phyloP scores from a whole-genome alignment of 371 early-diverging fungal species.

The Lichtheimia corymbifera region DNA sequence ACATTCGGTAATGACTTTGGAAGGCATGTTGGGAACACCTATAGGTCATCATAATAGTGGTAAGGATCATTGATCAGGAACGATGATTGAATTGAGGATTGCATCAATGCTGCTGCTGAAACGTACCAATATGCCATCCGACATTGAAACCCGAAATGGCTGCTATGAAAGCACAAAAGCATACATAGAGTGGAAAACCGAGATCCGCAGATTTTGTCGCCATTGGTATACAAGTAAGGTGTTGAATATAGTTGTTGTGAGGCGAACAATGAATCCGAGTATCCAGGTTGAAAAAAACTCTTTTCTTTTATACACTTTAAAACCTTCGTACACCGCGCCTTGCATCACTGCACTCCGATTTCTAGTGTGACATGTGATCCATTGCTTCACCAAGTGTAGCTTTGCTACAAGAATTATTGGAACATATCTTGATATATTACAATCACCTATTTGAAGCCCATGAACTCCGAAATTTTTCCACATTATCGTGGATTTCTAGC shows the following conservation, averaged over 20 bases:
- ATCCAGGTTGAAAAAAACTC: neutral
- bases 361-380: too few species aligned
- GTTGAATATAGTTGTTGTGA: neutral
- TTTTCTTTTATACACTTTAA: too few species aligned
- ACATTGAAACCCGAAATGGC: slow-evolving; percentile 15
- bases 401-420: too few species aligned
- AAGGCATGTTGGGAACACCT: slow-evolving; percentile 53
- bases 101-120: neutral
- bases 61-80: neutral
- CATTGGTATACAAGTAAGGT: slow-evolving; percentile 4
- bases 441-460: too few species aligned
- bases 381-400: too few species aligned
- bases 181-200: slow-evolving; percentile 6
- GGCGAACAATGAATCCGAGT: neutral
- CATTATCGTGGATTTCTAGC: too few species aligned
- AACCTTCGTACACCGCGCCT: too few species aligned
- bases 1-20: slow-evolving; percentile 38
- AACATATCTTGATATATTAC: too few species aligned
- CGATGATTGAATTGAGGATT: neutral
- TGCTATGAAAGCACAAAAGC: slow-evolving; percentile 15
- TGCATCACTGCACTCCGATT: too few species aligned
- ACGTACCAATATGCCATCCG: slow-evolving; percentile 19
- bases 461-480: too few species aligned
- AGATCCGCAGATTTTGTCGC: slow-evolving; percentile 7
- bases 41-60: neutral